phyloP scores from a whole-genome alignment of 1,284 basidiomycete genomes.

The Moesziomyces parantarcticus region DNA sequence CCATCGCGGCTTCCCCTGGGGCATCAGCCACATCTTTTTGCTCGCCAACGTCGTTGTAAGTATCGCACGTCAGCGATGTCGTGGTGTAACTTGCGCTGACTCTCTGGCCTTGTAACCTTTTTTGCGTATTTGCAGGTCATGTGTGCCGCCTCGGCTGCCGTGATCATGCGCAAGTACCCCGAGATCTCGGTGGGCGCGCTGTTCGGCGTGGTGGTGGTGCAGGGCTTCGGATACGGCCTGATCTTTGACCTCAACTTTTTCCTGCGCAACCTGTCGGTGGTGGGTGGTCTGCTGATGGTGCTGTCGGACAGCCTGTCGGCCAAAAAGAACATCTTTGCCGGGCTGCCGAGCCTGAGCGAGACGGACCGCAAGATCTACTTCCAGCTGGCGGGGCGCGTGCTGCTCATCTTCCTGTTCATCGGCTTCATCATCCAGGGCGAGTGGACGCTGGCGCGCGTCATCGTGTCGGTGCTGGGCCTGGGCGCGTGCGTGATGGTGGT shows the following conservation, averaged over 20 bases:
- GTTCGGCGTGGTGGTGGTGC: constrained; percentile 88
- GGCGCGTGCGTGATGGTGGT: constrained; percentile 95
- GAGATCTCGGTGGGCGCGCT: constrained; percentile 90
- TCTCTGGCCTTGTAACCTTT: not conserved
- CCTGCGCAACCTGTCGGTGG: constrained; percentile 91
- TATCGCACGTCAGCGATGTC: constrained; percentile 40
- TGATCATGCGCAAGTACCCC: constrained; percentile 87
- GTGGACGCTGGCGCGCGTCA: constrained; percentile 85
- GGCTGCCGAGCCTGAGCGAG: constrained; percentile 85
- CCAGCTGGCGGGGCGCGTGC: constrained; percentile 90
- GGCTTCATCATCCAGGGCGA: constrained; percentile 94
- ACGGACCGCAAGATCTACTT: constrained; percentile 95
- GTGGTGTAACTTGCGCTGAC: not conserved
- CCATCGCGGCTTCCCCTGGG: constrained; percentile 94
- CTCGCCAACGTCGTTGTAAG: constrained; percentile 89
- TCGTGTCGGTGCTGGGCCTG: constrained; percentile 78
- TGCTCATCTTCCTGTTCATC: constrained; percentile 98
- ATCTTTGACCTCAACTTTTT: constrained; percentile 99
- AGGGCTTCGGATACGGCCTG: constrained; percentile 91
- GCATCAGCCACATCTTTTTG: constrained; percentile 91
- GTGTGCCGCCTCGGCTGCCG: constrained; percentile 84
- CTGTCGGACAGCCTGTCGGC: constrained; percentile 90
- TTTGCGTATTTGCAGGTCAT: constrained; percentile 71
- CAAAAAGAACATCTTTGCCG: constrained; percentile 86
- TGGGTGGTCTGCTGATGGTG: constrained; percentile 95